Conservation (phyloP, 2,329 filamentous ascomycete genomes). For the Beauveria medogensis region DNA sequence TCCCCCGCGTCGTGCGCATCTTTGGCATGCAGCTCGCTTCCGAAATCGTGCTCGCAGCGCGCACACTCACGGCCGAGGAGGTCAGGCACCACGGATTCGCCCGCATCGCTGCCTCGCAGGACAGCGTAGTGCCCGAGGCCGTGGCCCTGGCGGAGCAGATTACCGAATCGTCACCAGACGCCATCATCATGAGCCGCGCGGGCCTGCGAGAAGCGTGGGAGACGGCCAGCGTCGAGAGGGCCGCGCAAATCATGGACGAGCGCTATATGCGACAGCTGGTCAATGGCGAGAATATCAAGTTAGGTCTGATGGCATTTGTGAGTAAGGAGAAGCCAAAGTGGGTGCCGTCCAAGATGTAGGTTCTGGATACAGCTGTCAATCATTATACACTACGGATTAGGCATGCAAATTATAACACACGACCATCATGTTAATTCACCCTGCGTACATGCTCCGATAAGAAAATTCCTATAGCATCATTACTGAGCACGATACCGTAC, state of each 20-base stretch:
- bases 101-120: constrained; percentile 29
- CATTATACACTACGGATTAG: not conserved
- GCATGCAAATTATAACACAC: not conserved
- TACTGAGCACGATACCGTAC: not conserved
- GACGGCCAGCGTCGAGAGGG: constrained; percentile 31
- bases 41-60: constrained; percentile 42
- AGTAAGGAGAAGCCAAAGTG: constrained; percentile 41
- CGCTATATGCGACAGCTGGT: constrained; percentile 31
- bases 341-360: constrained; percentile 38
- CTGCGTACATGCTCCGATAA: not conserved
- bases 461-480: not conserved
- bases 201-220: constrained; percentile 32
- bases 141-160: constrained; percentile 27
- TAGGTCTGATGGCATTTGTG: constrained; percentile 43
- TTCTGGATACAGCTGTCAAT: not conserved
- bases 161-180: constrained; percentile 27
- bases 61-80: constrained; percentile 35
- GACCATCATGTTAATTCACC: too few species aligned
- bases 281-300: constrained; percentile 38
- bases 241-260: constrained; percentile 32
- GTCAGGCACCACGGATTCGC: constrained; percentile 23
- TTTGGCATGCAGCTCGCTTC: constrained; percentile 37
- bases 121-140: constrained; percentile 28
- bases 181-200: constrained; percentile 31
- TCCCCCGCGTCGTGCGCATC: constrained; percentile 41